phyloP scores from a whole-genome alignment of 2,329 filamentous ascomycete species.

The Alternaria solani region DNA sequence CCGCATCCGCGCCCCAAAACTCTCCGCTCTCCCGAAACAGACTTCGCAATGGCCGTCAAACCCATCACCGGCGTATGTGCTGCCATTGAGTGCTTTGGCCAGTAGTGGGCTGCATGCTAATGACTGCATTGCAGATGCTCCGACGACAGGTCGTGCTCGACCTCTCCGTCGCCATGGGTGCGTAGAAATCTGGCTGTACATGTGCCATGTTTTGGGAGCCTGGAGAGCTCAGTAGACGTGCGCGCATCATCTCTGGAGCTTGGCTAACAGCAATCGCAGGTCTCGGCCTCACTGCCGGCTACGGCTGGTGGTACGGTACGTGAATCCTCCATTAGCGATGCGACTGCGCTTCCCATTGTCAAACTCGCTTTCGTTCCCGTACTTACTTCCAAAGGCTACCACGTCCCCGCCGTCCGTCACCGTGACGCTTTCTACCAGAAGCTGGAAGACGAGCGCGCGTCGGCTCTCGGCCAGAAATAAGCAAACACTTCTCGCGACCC shows the following conservation, averaged over 20 bases:
- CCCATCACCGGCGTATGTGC: constrained; percentile 61
- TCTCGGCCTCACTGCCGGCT: constrained; percentile 69
- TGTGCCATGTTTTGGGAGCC: constrained; percentile 3
- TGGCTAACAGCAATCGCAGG: constrained; percentile 54
- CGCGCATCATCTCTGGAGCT: constrained; percentile 20
- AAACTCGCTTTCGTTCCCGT: neutral
- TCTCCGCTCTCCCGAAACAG: constrained; percentile 36
- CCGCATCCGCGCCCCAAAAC: constrained; percentile 40
- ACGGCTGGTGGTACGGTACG: constrained; percentile 73
- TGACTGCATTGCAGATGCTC: constrained; percentile 64
- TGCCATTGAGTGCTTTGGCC: constrained; percentile 41
- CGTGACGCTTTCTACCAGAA: constrained; percentile 70
- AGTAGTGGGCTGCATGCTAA: constrained; percentile 33
- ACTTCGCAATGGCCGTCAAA: constrained; percentile 55
- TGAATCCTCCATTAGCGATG: constrained; percentile 31
- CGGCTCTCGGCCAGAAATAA: constrained; percentile 52
- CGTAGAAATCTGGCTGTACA: constrained; percentile 41
- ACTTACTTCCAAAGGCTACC: constrained; percentile 61
- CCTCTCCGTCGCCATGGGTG: constrained; percentile 71
- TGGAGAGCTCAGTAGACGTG: constrained; percentile 10
- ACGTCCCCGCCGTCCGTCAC: constrained; percentile 69
- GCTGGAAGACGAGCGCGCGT: constrained; percentile 68
- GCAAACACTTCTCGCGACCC: constrained; percentile 19
- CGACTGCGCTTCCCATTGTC: neutral
- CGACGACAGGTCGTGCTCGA: constrained; percentile 71